Percentiles rank a stretch among this genome's conserved stretches.
These are phyloP conservation scores for Astragalus glycyphyllos DNA, from an alignment of 306 rosid species.

Conservation along the genomic window DNA sequence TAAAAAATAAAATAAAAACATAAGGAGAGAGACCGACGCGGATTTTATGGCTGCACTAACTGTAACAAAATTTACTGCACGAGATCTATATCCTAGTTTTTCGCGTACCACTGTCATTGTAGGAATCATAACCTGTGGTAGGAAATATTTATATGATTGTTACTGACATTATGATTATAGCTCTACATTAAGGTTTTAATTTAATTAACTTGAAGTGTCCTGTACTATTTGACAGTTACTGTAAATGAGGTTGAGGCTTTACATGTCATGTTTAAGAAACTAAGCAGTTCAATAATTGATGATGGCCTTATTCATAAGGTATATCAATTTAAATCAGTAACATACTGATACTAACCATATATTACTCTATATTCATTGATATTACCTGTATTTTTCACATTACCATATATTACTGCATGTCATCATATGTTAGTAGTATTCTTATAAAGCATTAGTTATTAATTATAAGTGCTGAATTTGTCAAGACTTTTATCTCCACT, in stretches of 20 bases:
- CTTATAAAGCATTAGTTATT: neutral
- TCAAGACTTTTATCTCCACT: conserved; percentile 40
- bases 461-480: conserved; percentile 18
- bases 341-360: neutral
- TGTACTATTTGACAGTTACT: conserved; percentile 59
- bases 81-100: no score
- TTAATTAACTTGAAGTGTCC: conserved; percentile 6
- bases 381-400: no score
- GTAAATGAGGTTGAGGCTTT: conserved; percentile 84
- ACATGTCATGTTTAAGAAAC: conserved; percentile 61
- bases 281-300: conserved; percentile 62
- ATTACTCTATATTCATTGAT: conserved; percentile 11
- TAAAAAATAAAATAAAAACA: no score
- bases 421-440: conserved; percentile 2
- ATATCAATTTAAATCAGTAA: conserved; percentile 31
- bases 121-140: no score
- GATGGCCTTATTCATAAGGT: conserved; percentile 82
- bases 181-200: neutral
- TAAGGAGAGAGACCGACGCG: no score
- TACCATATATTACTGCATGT: no score
- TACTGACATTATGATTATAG: neutral
- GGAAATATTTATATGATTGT: conserved; percentile 7
- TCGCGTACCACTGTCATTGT: no score
- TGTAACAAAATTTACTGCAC: no score
- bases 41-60: no score